A percentile compares a stretch with the other conserved stretches of the same genome.
phyloP scores from a whole-genome alignment of 306 rosid species.

The Vigna nakashimae region DNA sequence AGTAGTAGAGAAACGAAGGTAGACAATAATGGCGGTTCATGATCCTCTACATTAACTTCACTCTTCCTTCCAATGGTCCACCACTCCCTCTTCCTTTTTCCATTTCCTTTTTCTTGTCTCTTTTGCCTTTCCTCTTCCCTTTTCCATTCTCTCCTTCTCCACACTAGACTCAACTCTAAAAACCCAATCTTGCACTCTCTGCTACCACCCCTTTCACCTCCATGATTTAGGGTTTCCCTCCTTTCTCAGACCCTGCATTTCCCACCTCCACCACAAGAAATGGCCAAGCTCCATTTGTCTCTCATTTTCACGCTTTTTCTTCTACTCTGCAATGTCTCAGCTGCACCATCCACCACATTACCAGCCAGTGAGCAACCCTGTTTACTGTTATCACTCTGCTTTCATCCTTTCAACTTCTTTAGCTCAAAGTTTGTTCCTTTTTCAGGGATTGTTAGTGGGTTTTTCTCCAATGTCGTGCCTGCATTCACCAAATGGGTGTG shows the following conservation, averaged over 20 bases:
- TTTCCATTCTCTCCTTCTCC: not conserved
- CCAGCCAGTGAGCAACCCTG: constrained; percentile 67
- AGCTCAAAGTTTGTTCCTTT: constrained; percentile 34
- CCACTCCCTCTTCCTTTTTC: constrained; percentile 26
- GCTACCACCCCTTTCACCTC: constrained; percentile 7
- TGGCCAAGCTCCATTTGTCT: constrained; percentile 61
- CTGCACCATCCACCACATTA: constrained; percentile 54
- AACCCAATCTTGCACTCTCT: constrained; percentile 31
- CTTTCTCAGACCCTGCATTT: constrained; percentile 45
- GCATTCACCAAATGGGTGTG: constrained; percentile 73
- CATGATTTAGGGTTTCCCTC: constrained; percentile 48
- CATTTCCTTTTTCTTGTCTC: constrained; percentile 47
- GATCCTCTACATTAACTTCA: constrained; percentile 41
- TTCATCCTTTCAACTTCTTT: constrained; percentile 11
- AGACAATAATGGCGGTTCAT: constrained; percentile 42
- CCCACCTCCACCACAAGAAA: constrained; percentile 34
- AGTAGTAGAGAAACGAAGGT: not conserved
- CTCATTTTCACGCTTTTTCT: constrained; percentile 52
- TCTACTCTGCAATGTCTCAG: constrained; percentile 52
- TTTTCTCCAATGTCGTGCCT: constrained; percentile 70
- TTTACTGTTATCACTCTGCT: constrained; percentile 1
- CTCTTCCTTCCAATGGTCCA: constrained; percentile 39
- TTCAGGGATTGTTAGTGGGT: constrained; percentile 75
- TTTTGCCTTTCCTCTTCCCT: constrained; percentile 35
- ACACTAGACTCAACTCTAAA: constrained; percentile 20